phyloP scores from a whole-genome alignment of 257 asterid species.

The Plantago major region DNA sequence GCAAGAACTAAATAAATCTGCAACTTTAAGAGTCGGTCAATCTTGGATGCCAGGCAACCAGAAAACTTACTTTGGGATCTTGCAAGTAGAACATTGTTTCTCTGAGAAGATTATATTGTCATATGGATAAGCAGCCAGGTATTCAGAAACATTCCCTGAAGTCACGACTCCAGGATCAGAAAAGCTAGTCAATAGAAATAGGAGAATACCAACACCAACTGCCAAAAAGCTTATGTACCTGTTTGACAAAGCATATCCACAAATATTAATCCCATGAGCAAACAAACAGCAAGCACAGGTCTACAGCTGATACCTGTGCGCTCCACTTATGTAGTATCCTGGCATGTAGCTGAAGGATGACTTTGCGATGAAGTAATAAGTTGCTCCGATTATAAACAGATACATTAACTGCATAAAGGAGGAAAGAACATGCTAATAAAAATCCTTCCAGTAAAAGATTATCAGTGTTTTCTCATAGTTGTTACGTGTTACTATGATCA shows the following conservation, averaged over 20 bases:
- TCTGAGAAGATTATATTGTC: constrained; percentile 77
- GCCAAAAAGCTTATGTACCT: constrained; percentile 91
- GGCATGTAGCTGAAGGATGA: constrained; percentile 84
- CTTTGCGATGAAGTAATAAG: constrained; percentile 56
- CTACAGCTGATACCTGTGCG: constrained; percentile 59
- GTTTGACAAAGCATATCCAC: constrained; percentile 26
- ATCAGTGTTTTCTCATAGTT: too few species aligned
- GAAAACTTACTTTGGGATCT: constrained; percentile 73
- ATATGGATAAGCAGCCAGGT: constrained; percentile 80
- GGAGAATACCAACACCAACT: constrained; percentile 78
- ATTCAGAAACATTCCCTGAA: constrained; percentile 62
- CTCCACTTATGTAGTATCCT: constrained; percentile 74
- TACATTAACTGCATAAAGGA: constrained; percentile 65
- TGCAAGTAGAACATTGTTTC: constrained; percentile 93
- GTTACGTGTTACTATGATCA: too few species aligned
- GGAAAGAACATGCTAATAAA: constrained; percentile 13
- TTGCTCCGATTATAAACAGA: constrained; percentile 71
- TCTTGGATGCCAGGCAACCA: constrained; percentile 13
- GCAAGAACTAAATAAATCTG: constrained; percentile 17
- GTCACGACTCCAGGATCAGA: constrained; percentile 96
- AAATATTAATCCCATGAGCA: constrained; percentile 12
- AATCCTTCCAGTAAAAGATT: constrained; percentile 2
- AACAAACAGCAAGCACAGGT: constrained; percentile 18
- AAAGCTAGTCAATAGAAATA: constrained; percentile 91
- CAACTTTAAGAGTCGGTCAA: constrained; percentile 13